Evolutionary conservation across 257 asterid species (phyloP).

Genomic region (Capsicum rhomboideum): DNA sequence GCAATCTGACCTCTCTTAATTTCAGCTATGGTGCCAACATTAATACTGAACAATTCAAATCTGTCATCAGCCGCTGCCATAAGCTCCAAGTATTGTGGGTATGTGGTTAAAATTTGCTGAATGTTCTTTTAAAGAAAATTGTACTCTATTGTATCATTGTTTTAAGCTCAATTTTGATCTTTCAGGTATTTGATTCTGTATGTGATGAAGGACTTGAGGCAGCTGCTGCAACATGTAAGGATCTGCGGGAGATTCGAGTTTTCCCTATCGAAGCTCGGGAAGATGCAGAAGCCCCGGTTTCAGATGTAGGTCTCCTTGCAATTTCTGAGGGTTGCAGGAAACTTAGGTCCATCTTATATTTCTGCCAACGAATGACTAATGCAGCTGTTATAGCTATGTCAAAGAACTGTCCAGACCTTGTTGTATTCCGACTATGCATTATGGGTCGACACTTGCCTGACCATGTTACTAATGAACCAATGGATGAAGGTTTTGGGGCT

Average conservation of each 20-base stretch:
- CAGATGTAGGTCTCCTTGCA: conserved; percentile 42
- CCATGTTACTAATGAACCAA: conserved; percentile 34
- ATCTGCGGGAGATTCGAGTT: conserved; percentile 47
- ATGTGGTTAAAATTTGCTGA: not conserved
- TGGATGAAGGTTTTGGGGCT: conserved; percentile 59
- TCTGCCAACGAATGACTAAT: conserved; percentile 51
- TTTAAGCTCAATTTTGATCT: not conserved
- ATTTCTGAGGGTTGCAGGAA: conserved; percentile 54
- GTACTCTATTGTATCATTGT: not conserved
- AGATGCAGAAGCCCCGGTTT: conserved; percentile 40
- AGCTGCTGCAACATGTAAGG: conserved; percentile 41
- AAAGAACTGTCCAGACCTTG: conserved; percentile 39
- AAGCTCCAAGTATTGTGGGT: conserved; percentile 50
- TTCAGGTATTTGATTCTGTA: conserved; percentile 44
- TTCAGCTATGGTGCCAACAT: conserved; percentile 39
- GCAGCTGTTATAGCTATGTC: conserved; percentile 49
- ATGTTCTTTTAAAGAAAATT: not conserved
- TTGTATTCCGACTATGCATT: conserved; percentile 48
- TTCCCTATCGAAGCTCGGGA: conserved; percentile 38
- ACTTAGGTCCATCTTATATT: conserved; percentile 37
- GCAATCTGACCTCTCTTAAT: conserved; percentile 41
- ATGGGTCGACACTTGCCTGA: conserved; percentile 44
- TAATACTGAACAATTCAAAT: conserved; percentile 34
- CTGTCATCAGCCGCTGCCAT: conserved; percentile 30
- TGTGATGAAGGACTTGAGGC: conserved; percentile 56